Conservation (phyloP, 192 early-diverging fungal species). For the Coemansia sp. region DNA sequence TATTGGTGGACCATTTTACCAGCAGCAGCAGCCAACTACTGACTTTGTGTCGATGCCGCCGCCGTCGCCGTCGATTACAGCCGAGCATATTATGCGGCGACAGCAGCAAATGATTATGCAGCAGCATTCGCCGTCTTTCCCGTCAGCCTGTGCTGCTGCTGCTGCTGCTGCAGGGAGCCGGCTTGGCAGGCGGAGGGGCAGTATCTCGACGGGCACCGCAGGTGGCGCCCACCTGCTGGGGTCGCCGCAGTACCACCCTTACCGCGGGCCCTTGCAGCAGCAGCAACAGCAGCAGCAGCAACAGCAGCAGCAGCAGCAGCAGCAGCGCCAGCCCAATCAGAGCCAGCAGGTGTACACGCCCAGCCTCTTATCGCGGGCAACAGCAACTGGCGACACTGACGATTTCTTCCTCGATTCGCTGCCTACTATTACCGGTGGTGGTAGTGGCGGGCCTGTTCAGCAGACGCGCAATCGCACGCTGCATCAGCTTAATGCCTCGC, state of each 20-base stretch:
- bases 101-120: slow-evolving; percentile 16
- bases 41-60: slow-evolving; percentile 28
- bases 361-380: not conserved
- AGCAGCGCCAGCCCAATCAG: not conserved
- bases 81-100: slow-evolving; percentile 41
- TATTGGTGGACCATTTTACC: slow-evolving; percentile 1
- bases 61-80: slow-evolving; percentile 42
- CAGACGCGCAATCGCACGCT: slow-evolving; percentile 13
- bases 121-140: slow-evolving; percentile 20
- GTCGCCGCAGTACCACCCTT: slow-evolving; percentile 31
- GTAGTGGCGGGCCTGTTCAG: not conserved
- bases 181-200: slow-evolving; percentile 8
- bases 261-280: not conserved
- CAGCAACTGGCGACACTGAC: not conserved
- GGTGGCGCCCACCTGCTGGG: not conserved
- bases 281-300: not conserved
- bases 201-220: not conserved
- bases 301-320: not conserved
- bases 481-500: slow-evolving; percentile 20
- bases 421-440: not conserved
- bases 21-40: not conserved
- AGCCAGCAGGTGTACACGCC: not conserved
- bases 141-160: not conserved
- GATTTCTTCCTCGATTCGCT: slow-evolving; percentile 17
- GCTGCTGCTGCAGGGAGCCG: too few species aligned